Evolutionary conservation across 768 basidiomycete genomes (phyloP).

Genomic region (Suillus subaureus): DNA sequence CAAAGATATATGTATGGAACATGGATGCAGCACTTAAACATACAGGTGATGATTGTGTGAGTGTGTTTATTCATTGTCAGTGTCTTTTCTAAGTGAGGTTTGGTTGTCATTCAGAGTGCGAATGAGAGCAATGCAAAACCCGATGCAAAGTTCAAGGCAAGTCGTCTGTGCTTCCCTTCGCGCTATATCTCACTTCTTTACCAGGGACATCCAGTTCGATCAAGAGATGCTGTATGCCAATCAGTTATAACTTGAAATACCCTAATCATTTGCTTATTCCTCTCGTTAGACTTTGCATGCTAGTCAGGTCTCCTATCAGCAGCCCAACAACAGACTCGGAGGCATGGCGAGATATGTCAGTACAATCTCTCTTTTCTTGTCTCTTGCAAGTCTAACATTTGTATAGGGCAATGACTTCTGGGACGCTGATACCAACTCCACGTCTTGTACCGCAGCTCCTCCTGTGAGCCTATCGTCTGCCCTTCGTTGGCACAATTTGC

Average conservation of each 20-base stretch:
- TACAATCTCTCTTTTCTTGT: not conserved
- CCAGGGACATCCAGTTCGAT: not conserved
- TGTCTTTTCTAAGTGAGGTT: not conserved
- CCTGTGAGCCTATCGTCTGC: not conserved
- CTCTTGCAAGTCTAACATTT: not conserved
- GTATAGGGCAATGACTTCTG: not conserved
- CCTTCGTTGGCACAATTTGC: not conserved
- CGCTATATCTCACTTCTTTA: not conserved
- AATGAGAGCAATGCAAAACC: not conserved
- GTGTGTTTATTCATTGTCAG: not conserved
- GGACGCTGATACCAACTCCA: not conserved
- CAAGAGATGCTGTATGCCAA: not conserved
- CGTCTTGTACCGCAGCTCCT: not conserved
- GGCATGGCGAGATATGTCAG: not conserved
- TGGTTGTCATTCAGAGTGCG: not conserved
- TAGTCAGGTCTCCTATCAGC: not conserved
- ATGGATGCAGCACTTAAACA: slow-evolving; percentile 37
- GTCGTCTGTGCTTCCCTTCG: too few relatives aligned
- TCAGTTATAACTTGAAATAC: too few relatives aligned
- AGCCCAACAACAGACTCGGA: not conserved
- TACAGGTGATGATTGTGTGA: not conserved
- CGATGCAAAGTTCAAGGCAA: not conserved
- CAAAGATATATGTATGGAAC: slow-evolving; percentile 80
- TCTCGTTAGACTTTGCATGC: not conserved
- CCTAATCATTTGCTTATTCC: not conserved